Evolutionary conservation across 371 early-diverging fungal species (phyloP).

Genomic region (Mortierella sp.): DNA sequence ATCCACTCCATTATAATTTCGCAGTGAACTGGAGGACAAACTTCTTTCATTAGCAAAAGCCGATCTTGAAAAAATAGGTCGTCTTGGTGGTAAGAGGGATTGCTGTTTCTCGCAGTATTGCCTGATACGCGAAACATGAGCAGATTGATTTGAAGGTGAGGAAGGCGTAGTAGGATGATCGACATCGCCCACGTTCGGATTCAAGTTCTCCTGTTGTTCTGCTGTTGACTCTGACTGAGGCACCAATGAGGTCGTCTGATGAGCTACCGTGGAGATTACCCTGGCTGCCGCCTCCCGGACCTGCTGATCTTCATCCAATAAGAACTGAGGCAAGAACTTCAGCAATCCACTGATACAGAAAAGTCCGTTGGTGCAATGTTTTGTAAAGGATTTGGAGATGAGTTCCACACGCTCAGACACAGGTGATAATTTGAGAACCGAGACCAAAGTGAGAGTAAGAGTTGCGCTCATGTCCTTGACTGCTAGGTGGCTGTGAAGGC

Average conservation of each 20-base stretch:
- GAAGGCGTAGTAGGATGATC: conserved; percentile 21
- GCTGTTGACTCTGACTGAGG: conserved; percentile 7
- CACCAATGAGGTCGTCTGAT: conserved; percentile 26
- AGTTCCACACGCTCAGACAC: conserved; percentile 41
- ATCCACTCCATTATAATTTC: conserved; percentile 19
- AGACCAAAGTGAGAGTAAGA: conserved; percentile 45
- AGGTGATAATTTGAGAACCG: conserved; percentile 41
- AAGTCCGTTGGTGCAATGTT: conserved; percentile 45
- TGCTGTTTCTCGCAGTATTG: conserved; percentile 57
- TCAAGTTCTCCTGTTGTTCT: conserved; percentile 21
- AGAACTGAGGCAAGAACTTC: conserved; percentile 51
- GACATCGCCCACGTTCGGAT: not conserved
- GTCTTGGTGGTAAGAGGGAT: conserved; percentile 48
- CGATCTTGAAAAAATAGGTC: conserved; percentile 50
- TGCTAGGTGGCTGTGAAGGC: conserved; percentile 35
- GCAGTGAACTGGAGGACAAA: conserved; percentile 22
- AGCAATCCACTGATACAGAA: conserved; percentile 51
- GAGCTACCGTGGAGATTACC: conserved; percentile 39
- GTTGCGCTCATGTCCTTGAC: conserved; percentile 55
- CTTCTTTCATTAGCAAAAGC: conserved; percentile 38
- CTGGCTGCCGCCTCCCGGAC: conserved; percentile 52
- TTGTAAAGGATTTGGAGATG: conserved; percentile 47
- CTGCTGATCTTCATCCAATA: conserved; percentile 46
- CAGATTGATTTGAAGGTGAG: conserved; percentile 26
- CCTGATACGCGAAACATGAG: conserved; percentile 40